Evolutionary conservation across 768 basidiomycete genomes (phyloP).

Genomic region (Termitomyces eurrhizus): DNA sequence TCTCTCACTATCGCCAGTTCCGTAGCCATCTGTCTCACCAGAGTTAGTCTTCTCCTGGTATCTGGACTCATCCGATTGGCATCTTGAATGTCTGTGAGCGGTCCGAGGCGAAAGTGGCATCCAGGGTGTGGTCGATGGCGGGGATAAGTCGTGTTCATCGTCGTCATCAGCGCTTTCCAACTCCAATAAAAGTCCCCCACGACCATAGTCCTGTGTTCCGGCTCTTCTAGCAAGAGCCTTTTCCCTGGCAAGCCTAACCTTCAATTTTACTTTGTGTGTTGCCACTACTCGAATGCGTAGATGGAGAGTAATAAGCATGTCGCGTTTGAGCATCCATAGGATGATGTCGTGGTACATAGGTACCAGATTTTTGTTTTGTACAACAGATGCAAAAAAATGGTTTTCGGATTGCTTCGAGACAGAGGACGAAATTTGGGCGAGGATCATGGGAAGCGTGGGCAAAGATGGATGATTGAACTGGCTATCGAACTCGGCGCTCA

Average conservation of each 20-base stretch:
- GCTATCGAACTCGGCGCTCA: constrained; percentile 57
- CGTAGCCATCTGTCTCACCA: constrained; percentile 29
- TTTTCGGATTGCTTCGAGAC: constrained; percentile 59
- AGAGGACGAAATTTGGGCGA: constrained; percentile 71
- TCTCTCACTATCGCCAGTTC: constrained; percentile 28
- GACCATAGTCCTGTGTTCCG: constrained; percentile 8
- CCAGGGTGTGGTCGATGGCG: constrained; percentile 35
- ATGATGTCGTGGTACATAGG: constrained; percentile 78
- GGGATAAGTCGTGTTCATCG: constrained; percentile 15
- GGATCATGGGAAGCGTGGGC: constrained; percentile 68
- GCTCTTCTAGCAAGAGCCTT: constrained; percentile 28
- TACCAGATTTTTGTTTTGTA: constrained; percentile 62
- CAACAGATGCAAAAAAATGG: constrained; percentile 80
- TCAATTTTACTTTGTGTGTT: constrained; percentile 67
- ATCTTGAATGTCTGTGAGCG: constrained; percentile 42
- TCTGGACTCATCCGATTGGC: constrained; percentile 44
- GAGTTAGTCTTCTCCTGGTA: constrained; percentile 36
- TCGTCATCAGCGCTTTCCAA: constrained; percentile 19
- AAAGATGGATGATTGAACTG: constrained; percentile 57
- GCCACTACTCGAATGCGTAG: constrained; percentile 83
- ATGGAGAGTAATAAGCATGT: constrained; percentile 81
- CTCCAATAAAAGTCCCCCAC: constrained; percentile 19
- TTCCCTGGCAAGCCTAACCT: constrained; percentile 49
- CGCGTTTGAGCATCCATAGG: constrained; percentile 86
- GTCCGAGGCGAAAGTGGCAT: constrained; percentile 53